Evolutionary conservation across 495 filamentous ascomycete genomes (phyloP).

Genomic region (Penicillium verhagenii): DNA sequence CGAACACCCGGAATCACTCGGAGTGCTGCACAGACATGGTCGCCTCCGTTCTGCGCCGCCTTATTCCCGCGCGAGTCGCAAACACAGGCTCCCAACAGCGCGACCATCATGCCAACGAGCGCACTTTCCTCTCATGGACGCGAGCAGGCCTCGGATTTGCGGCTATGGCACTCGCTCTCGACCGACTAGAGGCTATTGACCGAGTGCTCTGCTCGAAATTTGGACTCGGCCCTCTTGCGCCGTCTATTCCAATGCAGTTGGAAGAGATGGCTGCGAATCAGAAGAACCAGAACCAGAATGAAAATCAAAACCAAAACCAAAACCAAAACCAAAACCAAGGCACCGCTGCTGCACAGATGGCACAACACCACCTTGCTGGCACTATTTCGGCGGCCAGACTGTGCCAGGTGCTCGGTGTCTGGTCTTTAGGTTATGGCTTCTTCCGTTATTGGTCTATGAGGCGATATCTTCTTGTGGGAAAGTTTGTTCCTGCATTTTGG

Average conservation of each 20-base stretch:
- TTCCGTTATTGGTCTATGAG: constrained; percentile 29
- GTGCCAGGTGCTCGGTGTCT: constrained; percentile 27
- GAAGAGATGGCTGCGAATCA: not conserved
- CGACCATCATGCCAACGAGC: constrained; percentile 54
- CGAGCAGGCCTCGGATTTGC: constrained; percentile 52
- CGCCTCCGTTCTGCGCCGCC: constrained; percentile 24
- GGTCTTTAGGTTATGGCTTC: constrained; percentile 32
- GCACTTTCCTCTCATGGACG: constrained; percentile 55
- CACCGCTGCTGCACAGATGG: not conserved
- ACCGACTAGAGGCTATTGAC: constrained; percentile 31
- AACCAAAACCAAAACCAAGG: not conserved
- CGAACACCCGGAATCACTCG: not conserved
- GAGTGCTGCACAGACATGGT: not conserved
- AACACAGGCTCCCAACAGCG: constrained; percentile 41
- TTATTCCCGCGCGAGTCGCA: constrained; percentile 25
- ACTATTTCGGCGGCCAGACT: constrained; percentile 18
- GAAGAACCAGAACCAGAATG: not conserved
- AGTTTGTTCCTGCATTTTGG: constrained; percentile 34
- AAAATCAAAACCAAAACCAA: not conserved
- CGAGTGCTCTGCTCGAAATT: constrained; percentile 9
- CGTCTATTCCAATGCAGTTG: not conserved
- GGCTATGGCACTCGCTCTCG: constrained; percentile 48
- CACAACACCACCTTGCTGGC: not conserved
- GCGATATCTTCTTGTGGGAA: constrained; percentile 22
- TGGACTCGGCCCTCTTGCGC: not conserved